Percentiles rank a stretch among this genome's conserved stretches.
Conservation (phyloP, 495 filamentous ascomycete genomes). For the Acidomyces sp. region DNA sequence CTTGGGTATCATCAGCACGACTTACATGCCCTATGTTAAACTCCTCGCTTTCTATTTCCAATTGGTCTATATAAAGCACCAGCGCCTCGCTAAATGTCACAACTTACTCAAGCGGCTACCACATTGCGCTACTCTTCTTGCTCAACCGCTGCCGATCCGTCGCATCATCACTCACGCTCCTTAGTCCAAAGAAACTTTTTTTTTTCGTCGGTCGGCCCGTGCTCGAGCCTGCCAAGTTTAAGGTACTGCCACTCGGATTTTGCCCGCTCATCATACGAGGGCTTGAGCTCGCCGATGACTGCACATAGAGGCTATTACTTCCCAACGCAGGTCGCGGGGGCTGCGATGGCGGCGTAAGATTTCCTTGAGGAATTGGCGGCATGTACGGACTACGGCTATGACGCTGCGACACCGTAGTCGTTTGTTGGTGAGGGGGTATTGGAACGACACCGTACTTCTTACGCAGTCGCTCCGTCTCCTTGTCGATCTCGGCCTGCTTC, state of each 20-base stretch:
- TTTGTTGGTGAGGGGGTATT: constrained; percentile 25
- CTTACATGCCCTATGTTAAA: too few species aligned
- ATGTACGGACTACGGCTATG: not conserved
- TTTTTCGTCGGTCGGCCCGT: constrained; percentile 19
- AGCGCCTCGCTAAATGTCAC: too few species aligned
- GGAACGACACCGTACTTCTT: constrained; percentile 53
- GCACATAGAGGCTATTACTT: constrained; percentile 17
- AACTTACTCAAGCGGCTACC: too few species aligned
- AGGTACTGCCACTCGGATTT: constrained; percentile 2
- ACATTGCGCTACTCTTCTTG: constrained; percentile 20
- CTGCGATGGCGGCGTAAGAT: not conserved
- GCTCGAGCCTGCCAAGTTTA: not conserved
- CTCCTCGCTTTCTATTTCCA: too few species aligned
- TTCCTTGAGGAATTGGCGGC: constrained; percentile 9
- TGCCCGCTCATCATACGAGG: constrained; percentile 14
- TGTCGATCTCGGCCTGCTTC: constrained; percentile 59
- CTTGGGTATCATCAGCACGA: too few species aligned
- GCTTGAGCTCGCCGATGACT: constrained; percentile 15
- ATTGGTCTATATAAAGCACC: too few species aligned
- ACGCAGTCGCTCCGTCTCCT: constrained; percentile 72
- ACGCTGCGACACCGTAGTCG: constrained; percentile 14
- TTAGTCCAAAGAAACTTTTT: constrained; percentile 30
- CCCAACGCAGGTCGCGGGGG: constrained; percentile 8
- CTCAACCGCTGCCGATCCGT: constrained; percentile 2
- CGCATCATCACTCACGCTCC: constrained; percentile 19